Evolutionary conservation across 2,329 filamentous ascomycete species (phyloP), one percentile per base, ranked within the genome.

Genomic region (Apiospora hydei): DNA sequence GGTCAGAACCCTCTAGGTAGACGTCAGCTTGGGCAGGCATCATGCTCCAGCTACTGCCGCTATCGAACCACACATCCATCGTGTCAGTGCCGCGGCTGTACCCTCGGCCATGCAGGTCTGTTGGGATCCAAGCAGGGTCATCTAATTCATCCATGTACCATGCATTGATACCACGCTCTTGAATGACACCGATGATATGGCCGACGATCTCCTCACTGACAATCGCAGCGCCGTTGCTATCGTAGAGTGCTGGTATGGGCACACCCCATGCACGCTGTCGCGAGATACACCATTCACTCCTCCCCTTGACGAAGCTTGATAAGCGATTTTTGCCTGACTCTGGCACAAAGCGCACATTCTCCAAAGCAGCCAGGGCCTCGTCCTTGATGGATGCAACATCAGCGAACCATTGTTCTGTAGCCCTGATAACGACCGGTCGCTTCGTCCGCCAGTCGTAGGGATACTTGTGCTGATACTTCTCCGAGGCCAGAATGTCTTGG

Each of bases 41-140:
- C 79, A 89, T 87, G 4, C 87, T 93, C 96, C 96, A 99, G 78
- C 94, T 98, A 69, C 93, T 98, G 7, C 96, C 96, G 76, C 96
- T 98, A 81, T 99, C 96, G 77, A 99, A 99, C 96, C 96, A 99
- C 13, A 99, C 96, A 81, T 99, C 96, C 96, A 99, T 99, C 0
- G 96, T 99, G 78, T 99, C 96, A 61, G 87, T 93, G 18, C 96
- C 96, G 74, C 96, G 92, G 67, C 88, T 86, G 79, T 92, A 96
- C 6, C 84, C 79, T 11, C 85, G 85, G 18, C 86, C 84, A 44
- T 84, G 83, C 1, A 98, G 84, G 13, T 89, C 88, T 7, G 89
- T 82, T 1, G 91, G 90, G 44, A 97, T 86, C 96, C 96, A 99
- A 0, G 89, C 89, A 34, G 88, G 84, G 70, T 98, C 95, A 73